Evolutionary conservation across 495 filamentous ascomycete genomes (phyloP), one percentile per base, ranked within the genome.

Genomic region (Penicillium atrosanguineum): DNA sequence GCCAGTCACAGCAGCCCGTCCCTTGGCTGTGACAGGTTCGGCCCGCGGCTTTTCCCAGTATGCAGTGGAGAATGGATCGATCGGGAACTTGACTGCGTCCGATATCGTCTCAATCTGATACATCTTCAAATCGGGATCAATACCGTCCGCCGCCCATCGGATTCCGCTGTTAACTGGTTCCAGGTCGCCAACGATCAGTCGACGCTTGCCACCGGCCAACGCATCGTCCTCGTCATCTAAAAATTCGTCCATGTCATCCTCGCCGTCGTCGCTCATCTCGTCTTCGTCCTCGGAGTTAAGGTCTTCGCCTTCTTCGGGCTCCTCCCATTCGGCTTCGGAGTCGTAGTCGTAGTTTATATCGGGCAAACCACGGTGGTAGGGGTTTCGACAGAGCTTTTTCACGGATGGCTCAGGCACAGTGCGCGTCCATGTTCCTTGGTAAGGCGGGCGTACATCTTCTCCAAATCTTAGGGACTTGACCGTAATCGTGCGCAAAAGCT

Each of bases 251-350:
- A 81, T 76, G 39, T 82, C 79, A 53, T 79, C 78, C 1, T 79
- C 79, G 0, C 73, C 78, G 9, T 79, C 79, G 8, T 80, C 77
- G 44, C 74, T 77, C 7, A 48, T 69, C n/a, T 75, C 73, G 7
- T 96, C 93, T 40, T 95, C 91, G 19, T 88, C 88, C 48, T 92
- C 87, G 0, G 84, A 87, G 50, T 83, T 82, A 6, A 89, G 68
- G 40, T 91, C 86, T 59, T 91, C 89, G 45, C 86, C 90, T 62
- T 94, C 90, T 46, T 88, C 88, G 3, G 84, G 82, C 60, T 87
- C 85, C 56, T 90, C 87, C 90, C 94, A 98, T 70, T 97, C 95
- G 0, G 87, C 92, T 66, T 99, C 94, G 0, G 92, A 97, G 62
- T 97, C 94, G 61, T 97, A 96, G 55, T 94, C 91, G 67, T 99